phyloP scores from a whole-genome alignment of 2,329 filamentous ascomycete genomes.

The Pseudogymnoascus sp. region DNA sequence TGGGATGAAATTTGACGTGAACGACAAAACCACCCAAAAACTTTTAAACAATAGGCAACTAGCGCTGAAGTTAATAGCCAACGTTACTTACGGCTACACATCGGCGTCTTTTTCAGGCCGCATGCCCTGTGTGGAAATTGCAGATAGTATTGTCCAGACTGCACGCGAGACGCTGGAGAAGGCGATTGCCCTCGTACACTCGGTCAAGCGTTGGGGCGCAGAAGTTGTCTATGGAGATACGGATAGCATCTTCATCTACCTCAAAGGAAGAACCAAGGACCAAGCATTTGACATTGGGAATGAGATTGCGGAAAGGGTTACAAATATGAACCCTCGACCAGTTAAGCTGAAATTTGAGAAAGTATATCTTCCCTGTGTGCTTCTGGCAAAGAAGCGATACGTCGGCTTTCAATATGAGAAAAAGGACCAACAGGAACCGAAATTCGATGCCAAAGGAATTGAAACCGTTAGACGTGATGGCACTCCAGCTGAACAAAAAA shows the following conservation, averaged over 20 bases:
- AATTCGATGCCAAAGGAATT: constrained; percentile 97
- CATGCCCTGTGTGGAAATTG: constrained; percentile 97
- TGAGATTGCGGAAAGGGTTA: constrained; percentile 83
- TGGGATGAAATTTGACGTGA: constrained; percentile 89
- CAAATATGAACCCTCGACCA: constrained; percentile 81
- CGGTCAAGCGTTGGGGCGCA: constrained; percentile 77
- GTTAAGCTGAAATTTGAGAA: constrained; percentile 98
- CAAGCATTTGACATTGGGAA: constrained; percentile 89
- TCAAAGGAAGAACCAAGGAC: constrained; percentile 78
- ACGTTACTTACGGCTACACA: constrained; percentile 96
- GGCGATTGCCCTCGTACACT: constrained; percentile 87
- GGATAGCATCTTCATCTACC: constrained; percentile 84
- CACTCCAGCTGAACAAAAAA: constrained; percentile 91
- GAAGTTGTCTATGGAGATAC: constrained; percentile 99
- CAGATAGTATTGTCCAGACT: constrained; percentile 96
- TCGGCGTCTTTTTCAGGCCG: constrained; percentile 94
- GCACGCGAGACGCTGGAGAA: constrained; percentile 91
- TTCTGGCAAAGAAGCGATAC: constrained; percentile 95
- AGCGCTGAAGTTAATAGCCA: constrained; percentile 92
- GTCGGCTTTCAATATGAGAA: constrained; percentile 96
- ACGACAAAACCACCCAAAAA: constrained; percentile 77
- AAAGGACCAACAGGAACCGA: constrained; percentile 65
- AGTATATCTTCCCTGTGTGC: constrained; percentile 89
- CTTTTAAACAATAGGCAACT: constrained; percentile 90
- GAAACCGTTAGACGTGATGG: constrained; percentile 95